Base-by-base conservation (phyloP, 352 stramenopile genomes). In the Thalassiosira allenii region DNA sequence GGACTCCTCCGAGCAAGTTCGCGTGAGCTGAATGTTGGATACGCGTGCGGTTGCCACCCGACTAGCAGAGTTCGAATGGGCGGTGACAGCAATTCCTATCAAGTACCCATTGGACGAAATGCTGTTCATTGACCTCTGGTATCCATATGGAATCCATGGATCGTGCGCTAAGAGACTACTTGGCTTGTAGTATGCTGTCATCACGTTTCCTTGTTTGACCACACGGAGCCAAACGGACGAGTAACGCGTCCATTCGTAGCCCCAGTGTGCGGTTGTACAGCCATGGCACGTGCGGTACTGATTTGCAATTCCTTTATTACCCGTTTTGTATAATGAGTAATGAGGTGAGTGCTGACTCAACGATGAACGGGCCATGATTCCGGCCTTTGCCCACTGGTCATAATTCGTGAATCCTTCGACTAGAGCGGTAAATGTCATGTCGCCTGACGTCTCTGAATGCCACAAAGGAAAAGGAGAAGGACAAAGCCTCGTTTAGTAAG, bases 361-460 rank as follows among this genome's bases (percentile, higher is more conserved):
- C 12, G 32, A 56, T 17, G 25, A 27, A 29, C 81, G 64, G 29
- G 82, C 53, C 81, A 88, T 88, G 22, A 84, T 63, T 12, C 80
- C 80, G 53, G 11, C 66, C 62, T 84, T 84, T 3, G 80, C 63
- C 74, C 74, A 84, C 44, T 1, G 0, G 61, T 70, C 2, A 14
- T 5, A 29, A 27, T 33, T 40, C 14, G 69, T 25, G n/a, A 82
- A 69, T 22, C 44, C 61, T 33, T 84, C 66, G 51, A 88, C 34
- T 17, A 81, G 63, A 12, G 72, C 68, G 17, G 70, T 75, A 62
- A 84, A 61, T 2, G 69, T 83, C 17, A 53, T 51, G 71, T 88
- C 81, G 0, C 81, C 81, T 5, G 75, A 84, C 34, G 59, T 77
- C 61, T 84, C n/a, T n/a, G n/a, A n/a, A n/a, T n/a, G n/a, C n/a